These are phyloP conservation scores for Berberis thunbergii DNA, from an alignment of 164 flowering plant genomes.

Conservation along the genomic window DNA sequence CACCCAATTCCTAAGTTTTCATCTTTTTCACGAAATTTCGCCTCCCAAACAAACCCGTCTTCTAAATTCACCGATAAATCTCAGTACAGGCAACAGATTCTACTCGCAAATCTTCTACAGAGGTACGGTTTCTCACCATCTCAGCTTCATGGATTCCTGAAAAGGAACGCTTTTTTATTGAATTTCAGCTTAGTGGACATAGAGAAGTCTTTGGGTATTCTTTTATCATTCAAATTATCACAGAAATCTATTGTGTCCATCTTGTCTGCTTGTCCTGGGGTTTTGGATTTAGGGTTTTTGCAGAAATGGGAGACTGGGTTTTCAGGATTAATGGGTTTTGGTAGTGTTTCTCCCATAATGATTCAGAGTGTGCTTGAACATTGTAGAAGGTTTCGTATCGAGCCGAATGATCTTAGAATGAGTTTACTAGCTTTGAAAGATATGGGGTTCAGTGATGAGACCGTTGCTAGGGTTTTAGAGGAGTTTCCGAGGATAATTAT, in stretches of 20 bases:
- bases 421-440: conserved; percentile 35
- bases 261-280: conserved; percentile 44
- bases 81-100: conserved; percentile 23
- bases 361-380: conserved; percentile 39
- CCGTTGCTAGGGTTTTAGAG: conserved; percentile 45
- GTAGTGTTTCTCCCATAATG: conserved; percentile 20
- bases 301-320: conserved; percentile 46
- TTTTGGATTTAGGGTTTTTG: conserved; percentile 42
- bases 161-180: conserved; percentile 34
- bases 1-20: conserved; percentile 5
- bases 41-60: background rate
- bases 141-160: conserved; percentile 31
- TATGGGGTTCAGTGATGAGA: conserved; percentile 43
- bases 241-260: conserved; percentile 38
- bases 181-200: conserved; percentile 22
- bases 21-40: conserved; percentile 7
- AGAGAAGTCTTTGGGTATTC: conserved; percentile 41
- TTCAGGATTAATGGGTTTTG: conserved; percentile 14
- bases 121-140: conserved; percentile 56
- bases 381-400: conserved; percentile 34
- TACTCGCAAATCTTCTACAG: conserved; percentile 39
- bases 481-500: conserved; percentile 37
- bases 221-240: conserved; percentile 38
- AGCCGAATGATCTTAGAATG: conserved; percentile 30
- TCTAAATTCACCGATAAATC: conserved; percentile 11